These are phyloP conservation scores for Salinomyces thailandicus DNA, from an alignment of 2,329 filamentous ascomycete genomes.

Conservation along the genomic window DNA sequence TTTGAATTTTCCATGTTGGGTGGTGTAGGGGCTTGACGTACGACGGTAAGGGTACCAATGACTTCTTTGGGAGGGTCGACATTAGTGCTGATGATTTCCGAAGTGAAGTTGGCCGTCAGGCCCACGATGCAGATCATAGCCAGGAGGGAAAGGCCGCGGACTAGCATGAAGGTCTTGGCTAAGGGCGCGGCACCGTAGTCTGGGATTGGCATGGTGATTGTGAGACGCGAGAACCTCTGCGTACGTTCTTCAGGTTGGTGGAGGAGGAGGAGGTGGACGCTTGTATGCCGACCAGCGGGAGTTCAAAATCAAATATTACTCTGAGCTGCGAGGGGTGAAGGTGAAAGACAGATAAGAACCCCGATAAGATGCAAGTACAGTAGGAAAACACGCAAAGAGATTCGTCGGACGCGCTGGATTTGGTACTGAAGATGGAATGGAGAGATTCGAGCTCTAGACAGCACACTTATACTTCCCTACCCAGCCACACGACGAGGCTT, in stretches of 20 bases:
- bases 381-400: conserved; percentile 2
- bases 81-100: conserved; percentile 57
- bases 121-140: conserved; percentile 69
- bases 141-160: conserved; percentile 59
- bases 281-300: conserved; percentile 15
- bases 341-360: neutral
- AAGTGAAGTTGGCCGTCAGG: conserved; percentile 71
- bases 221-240: neutral
- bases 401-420: no score
- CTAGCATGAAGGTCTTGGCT: conserved; percentile 65
- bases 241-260: conserved; percentile 5
- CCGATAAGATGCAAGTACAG: conserved; percentile 2
- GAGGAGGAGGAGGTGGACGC: conserved; percentile 3
- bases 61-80: conserved; percentile 60
- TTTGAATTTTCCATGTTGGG: conserved; percentile 54
- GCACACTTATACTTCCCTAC: conserved; percentile 1
- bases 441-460: no score
- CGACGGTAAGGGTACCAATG: conserved; percentile 67
- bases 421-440: no score
- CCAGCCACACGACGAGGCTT: conserved; percentile 2
- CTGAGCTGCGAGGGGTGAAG: neutral
- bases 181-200: conserved; percentile 56
- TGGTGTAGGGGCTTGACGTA: conserved; percentile 40
- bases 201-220: conserved; percentile 41
- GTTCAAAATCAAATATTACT: conserved; percentile 5